phyloP scores from a whole-genome alignment of 176 grass and related monocot species.

The Avena atlantica region DNA sequence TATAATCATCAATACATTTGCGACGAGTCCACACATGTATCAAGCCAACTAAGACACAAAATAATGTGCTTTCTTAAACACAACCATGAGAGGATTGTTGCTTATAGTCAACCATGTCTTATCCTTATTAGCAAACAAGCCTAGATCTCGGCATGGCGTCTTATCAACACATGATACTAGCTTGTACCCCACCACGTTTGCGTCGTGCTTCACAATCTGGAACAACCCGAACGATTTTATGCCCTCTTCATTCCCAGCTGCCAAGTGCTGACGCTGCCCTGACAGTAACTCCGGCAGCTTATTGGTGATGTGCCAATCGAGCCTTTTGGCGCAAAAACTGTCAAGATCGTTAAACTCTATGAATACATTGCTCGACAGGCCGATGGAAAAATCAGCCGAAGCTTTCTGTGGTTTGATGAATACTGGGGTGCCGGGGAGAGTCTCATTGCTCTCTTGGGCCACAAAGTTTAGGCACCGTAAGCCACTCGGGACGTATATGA shows the following conservation, averaged over 20 bases:
- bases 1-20: background rate
- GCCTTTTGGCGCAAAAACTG: background rate
- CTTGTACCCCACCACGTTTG: background rate
- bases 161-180: background rate
- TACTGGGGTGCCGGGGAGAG: background rate
- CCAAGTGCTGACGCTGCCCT: background rate
- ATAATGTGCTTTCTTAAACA: background rate
- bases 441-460: background rate
- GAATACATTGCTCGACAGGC: background rate
- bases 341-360: background rate
- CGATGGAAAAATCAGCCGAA: background rate
- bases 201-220: background rate
- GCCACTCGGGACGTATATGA: background rate
- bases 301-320: background rate
- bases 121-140: background rate
- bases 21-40: background rate
- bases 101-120: background rate
- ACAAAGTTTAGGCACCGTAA: background rate
- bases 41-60: background rate
- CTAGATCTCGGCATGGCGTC: background rate
- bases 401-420: background rate
- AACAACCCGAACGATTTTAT: background rate
- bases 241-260: background rate
- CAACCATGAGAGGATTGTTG: background rate
- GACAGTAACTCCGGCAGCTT: background rate